phyloP scores from a whole-genome alignment of 345 rosid genomes.

The Adansonia digitata region DNA sequence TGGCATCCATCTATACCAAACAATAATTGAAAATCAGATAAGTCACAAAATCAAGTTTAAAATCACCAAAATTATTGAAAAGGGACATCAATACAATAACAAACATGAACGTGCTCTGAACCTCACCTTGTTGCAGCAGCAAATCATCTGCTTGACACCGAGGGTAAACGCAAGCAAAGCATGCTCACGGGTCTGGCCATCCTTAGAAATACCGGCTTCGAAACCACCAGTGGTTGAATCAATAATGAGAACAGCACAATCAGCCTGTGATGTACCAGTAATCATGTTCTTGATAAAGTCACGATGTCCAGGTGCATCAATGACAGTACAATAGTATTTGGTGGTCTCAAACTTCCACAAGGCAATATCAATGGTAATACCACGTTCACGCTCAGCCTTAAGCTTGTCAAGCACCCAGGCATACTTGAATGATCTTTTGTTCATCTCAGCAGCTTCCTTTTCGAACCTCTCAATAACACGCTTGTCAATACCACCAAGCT shows the following conservation, averaged over 20 bases:
- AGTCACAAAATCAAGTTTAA: neutral
- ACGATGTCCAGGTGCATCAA: constrained; percentile 76
- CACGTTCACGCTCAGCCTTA: constrained; percentile 81
- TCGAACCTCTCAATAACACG: constrained; percentile 78
- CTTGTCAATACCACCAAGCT: constrained; percentile 81
- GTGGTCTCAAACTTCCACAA: constrained; percentile 74
- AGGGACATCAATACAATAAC: neutral
- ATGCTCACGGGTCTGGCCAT: constrained; percentile 81
- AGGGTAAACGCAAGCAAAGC: constrained; percentile 66
- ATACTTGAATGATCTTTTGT: constrained; percentile 73
- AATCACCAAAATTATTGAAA: neutral
- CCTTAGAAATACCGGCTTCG: constrained; percentile 82
- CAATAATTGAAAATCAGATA: neutral
- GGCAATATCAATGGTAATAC: constrained; percentile 72
- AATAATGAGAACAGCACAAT: constrained; percentile 70
- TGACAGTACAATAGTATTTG: constrained; percentile 69
- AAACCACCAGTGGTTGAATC: constrained; percentile 87
- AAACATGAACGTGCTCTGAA: neutral
- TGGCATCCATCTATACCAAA: constrained; percentile 34
- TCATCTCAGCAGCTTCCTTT: constrained; percentile 83
- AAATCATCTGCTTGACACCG: constrained; percentile 72
- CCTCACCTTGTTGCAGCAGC: constrained; percentile 67
- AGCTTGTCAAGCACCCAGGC: constrained; percentile 84
- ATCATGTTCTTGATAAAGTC: constrained; percentile 87
- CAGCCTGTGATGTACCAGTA: constrained; percentile 77